A percentile compares a stretch with the other conserved stretches of the same genome.
Evolutionary conservation across 202 grass and related monocot genomes (phyloP).

Genomic region (Sporobolus alterniflorus): DNA sequence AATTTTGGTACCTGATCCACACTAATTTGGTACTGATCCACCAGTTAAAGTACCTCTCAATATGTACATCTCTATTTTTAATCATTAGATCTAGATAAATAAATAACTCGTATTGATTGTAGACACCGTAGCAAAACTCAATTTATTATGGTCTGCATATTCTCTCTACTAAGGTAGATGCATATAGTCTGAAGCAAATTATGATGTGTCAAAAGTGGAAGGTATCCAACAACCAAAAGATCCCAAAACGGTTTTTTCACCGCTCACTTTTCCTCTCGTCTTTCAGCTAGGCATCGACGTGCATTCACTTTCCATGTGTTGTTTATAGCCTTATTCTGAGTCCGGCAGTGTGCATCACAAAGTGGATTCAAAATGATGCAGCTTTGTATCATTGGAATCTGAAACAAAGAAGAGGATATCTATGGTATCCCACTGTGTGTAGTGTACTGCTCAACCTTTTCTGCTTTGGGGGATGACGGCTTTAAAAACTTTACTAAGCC

Average conservation of each 20-base stretch:
- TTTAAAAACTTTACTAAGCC: slow-evolving; percentile 42
- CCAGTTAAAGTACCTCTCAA: too few relatives aligned
- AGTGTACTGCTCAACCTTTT: slow-evolving; percentile 33
- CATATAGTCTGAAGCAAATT: slow-evolving; percentile 17
- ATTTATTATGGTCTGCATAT: slow-evolving; percentile 4
- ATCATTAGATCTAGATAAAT: too few relatives aligned
- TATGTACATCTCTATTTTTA: too few relatives aligned
- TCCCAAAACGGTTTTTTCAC: slow-evolving; percentile 30
- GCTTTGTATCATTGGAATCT: slow-evolving; percentile 45
- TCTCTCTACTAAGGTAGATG: slow-evolving; percentile 13
- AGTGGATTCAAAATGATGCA: slow-evolving; percentile 53
- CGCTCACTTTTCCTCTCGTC: slow-evolving; percentile 26
- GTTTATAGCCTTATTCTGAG: slow-evolving; percentile 5
- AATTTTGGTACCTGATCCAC: too few relatives aligned
- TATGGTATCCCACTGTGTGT: slow-evolving; percentile 33
- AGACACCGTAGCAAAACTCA: too few relatives aligned
- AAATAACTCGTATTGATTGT: too few relatives aligned
- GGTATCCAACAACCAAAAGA: slow-evolving; percentile 36
- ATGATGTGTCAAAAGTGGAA: slow-evolving; percentile 34
- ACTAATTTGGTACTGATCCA: too few relatives aligned
- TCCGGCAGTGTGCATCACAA: slow-evolving; percentile 37
- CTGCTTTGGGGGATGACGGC: slow-evolving; percentile 28
- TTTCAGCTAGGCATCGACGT: slow-evolving; percentile 37
- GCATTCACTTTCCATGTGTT: slow-evolving; percentile 48
- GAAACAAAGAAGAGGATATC: slow-evolving; percentile 40